These are phyloP conservation scores for Neoboletus subvelutipes DNA, from an alignment of 768 basidiomycete genomes.

Conservation along the genomic window DNA sequence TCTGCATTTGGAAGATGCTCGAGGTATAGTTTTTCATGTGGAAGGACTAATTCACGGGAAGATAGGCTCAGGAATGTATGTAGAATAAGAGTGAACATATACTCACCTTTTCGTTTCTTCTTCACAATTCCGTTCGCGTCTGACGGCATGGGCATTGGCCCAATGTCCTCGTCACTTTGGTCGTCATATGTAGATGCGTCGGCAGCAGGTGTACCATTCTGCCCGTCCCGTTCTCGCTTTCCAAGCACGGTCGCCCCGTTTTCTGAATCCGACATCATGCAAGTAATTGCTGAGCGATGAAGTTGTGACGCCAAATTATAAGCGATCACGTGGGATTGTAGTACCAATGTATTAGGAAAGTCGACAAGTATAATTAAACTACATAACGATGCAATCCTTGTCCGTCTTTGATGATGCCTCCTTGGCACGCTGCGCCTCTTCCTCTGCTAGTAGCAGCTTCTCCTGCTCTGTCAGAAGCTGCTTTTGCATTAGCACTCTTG, in stretches of 20 bases:
- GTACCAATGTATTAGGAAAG: neutral
- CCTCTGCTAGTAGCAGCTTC: conserved; percentile 55
- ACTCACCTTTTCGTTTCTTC: conserved; percentile 84
- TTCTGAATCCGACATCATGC: conserved; percentile 44
- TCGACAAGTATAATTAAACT: conserved; percentile 10
- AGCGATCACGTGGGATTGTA: conserved; percentile 8
- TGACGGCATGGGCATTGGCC: conserved; percentile 79
- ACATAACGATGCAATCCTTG: conserved; percentile 61
- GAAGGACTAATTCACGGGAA: conserved; percentile 61
- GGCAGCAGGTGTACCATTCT: conserved; percentile 12
- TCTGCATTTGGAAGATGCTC: conserved; percentile 90
- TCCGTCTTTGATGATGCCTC: conserved; percentile 30
- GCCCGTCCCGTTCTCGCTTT: conserved; percentile 53
- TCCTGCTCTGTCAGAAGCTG: conserved; percentile 65
- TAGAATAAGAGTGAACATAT: conserved; percentile 1
- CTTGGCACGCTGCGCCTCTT: conserved; percentile 44
- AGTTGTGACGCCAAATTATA: neutral
- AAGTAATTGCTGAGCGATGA: neutral
- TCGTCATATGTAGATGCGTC: conserved; percentile 33
- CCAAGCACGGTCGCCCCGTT: conserved; percentile 58
- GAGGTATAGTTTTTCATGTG: conserved; percentile 89
- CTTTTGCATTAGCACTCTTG: neutral
- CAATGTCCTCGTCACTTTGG: conserved; percentile 75
- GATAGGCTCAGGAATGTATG: conserved; percentile 6
- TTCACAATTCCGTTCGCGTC: conserved; percentile 41